A percentile compares a stretch with the other conserved stretches of the same genome.
These are phyloP conservation scores for Myriosclerotinia scirpicola DNA, from an alignment of 2,329 filamentous ascomycete species.

Conservation along the genomic window DNA sequence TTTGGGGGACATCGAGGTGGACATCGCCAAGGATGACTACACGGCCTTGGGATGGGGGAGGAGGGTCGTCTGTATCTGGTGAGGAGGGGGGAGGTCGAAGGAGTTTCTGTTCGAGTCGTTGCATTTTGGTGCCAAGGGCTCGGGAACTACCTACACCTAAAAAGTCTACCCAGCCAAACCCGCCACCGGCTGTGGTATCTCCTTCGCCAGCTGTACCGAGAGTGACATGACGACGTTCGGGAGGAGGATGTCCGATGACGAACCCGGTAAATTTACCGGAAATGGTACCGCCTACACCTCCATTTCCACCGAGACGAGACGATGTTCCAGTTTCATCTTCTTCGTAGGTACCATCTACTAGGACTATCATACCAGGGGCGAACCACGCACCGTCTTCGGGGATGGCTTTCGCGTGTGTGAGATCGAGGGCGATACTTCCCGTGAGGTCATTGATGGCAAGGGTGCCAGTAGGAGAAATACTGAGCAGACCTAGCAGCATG, in stretches of 20 bases:
- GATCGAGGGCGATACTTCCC: slow-evolving; percentile 81
- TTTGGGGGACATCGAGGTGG: slow-evolving; percentile 80
- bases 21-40: slow-evolving; percentile 82
- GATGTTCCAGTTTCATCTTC: slow-evolving; percentile 77
- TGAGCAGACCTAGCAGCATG: slow-evolving; percentile 81
- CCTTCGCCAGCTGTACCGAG: slow-evolving; percentile 65
- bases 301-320: slow-evolving; percentile 70
- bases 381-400: slow-evolving; percentile 90
- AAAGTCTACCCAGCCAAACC: slow-evolving; percentile 97
- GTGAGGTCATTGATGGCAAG: slow-evolving; percentile 84
- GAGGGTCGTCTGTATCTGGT: slow-evolving; percentile 28
- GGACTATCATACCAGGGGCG: slow-evolving; percentile 90
- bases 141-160: slow-evolving; percentile 87
- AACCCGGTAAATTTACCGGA: slow-evolving; percentile 91
- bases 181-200: slow-evolving; percentile 65
- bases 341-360: slow-evolving; percentile 95
- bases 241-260: slow-evolving; percentile 87
- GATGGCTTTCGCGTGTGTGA: slow-evolving; percentile 76
- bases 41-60: slow-evolving; percentile 48
- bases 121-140: slow-evolving; percentile 79
- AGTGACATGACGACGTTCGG: slow-evolving; percentile 78
- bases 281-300: slow-evolving; percentile 84
- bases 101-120: slow-evolving; percentile 70
- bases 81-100: slow-evolving; percentile 45
- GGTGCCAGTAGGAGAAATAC: slow-evolving; percentile 75